Evolutionary conservation across 768 basidiomycete species (phyloP), one percentile per base, ranked within the genome.

Genomic region (Exsudoporus frostii): DNA sequence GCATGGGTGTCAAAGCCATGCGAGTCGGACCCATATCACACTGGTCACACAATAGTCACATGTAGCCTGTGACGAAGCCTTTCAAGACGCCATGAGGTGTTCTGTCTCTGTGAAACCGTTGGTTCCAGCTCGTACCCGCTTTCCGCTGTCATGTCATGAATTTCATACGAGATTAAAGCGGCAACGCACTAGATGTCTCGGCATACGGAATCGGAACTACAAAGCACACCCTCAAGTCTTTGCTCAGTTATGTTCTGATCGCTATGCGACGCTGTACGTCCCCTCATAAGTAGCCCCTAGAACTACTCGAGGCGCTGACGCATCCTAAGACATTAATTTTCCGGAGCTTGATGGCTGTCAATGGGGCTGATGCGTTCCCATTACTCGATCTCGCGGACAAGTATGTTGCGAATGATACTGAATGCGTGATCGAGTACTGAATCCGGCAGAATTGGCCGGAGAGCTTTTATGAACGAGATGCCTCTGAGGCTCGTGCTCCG

Each of bases 371-470:
- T 24, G 48, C 20, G 15, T 53, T 36, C n/a, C 34, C 40, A 1
- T 4, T 41, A 22, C 48, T 53, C 20, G 32, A 37, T 20, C 52
- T 53, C 34, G 52, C 40, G 20, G 40, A 53, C 15, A 43, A 42
- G 47, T 50, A 50, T 8, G 13, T 22, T 19, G 43, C 50, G 5
- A 27, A 29, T 10, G 20, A 37, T 1, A 45, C 37, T 3, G 41
- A 29, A n/a, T 45, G 43, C n/a, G 37, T 54, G 40, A 50, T 50
- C 22, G 53, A 54, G 48, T 43, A 15, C 22, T 34, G 43, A 27
- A 42, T 50, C 3, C 15, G 39, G 3, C 39, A 33, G 4, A 41
- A 45, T 13, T 34, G 49, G 41, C 32, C 41, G 8, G 14, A 25
- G n/a, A 45, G 14, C 14, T 1, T 50, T 4, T 11, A 15, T 20